Evolutionary conservation across 441 rosid genomes (phyloP).

Genomic region (Raphanus hybrid): DNA sequence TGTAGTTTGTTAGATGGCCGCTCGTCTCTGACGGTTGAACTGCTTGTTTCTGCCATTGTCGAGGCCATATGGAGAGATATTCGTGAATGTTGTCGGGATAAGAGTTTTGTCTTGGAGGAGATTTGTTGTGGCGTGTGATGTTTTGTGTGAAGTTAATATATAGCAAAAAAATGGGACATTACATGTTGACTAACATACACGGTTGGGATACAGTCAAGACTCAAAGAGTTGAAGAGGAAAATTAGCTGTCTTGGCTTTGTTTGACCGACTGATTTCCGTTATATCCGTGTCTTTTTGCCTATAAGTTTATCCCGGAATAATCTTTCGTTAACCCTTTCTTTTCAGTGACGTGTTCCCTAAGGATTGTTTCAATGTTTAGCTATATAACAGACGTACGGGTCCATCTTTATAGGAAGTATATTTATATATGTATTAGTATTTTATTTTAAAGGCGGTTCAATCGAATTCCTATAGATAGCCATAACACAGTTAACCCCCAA

Average conservation of each 20-base stretch:
- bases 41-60: slow-evolving; percentile 31
- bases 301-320: no score
- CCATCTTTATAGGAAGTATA: no score
- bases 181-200: slow-evolving; percentile 20
- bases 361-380: background rate
- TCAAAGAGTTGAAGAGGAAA: slow-evolving; percentile 14
- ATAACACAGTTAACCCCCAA: background rate
- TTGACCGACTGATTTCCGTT: background rate
- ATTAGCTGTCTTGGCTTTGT: background rate
- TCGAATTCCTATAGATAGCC: background rate
- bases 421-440: no score
- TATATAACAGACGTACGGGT: no score
- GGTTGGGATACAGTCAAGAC: slow-evolving; percentile 18
- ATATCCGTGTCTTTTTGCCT: background rate
- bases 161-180: background rate
- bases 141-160: background rate
- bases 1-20: slow-evolving; percentile 61
- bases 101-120: background rate
- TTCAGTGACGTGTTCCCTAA: background rate
- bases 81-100: background rate
- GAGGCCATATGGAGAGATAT: background rate
- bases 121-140: slow-evolving; percentile 1
- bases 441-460: no score
- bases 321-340: background rate
- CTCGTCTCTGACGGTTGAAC: background rate